Base-by-base conservation (phyloP, 1,284 basidiomycete genomes). In the Austroboletus sp. region DNA sequence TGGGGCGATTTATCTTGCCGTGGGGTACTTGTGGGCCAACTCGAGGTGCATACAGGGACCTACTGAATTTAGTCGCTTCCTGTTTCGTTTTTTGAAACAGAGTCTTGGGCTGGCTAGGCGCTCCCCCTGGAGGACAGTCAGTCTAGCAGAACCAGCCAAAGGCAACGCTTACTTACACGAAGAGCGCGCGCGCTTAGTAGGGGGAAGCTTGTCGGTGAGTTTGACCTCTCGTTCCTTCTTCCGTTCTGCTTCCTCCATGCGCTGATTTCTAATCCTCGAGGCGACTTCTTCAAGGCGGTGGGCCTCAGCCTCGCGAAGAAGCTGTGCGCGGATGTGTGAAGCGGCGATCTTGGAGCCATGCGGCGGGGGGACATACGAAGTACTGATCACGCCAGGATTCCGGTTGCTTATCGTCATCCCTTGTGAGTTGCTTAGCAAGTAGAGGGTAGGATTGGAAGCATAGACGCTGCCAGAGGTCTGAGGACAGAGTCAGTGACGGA, bases 161-260 rank as follows among this genome's bases (percentile, higher is more conserved):
- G 48, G 29, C 10, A 26, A 41, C 30, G 51, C 78, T 61, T 66
- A 84, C 78, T 61, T 66, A 84, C 82, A 82, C 60, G 68, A 58
- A 38, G 66, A 34, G 56, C 69, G 74, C 41, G 69, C 55, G 38
- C 82, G 80, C 65, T 85, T 87, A 27, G 72, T 53, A 26, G 76
- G 79, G 31, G 81, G 81, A 21, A 81, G 51, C 50, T 68, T 73
- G 62, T 84, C 81, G 15, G 82, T 85, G 44, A 81, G 57, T 61
- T 85, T 86, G 49, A 87, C 75, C 62, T 82, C 79, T 50, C 76
- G 73, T 62, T 82, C 81, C 61, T 73, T 84, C 69, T 82, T 86
- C 51, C 78, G 76, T 57, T 81, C 79, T 40, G 80, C 82, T 15
- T 74, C 81, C 60, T 82, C 79, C 56, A 76, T 69, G 17, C 84